Evolutionary conservation across 495 filamentous ascomycete species (phyloP), one percentile per base, ranked within the genome.

Genomic region (Penicillium atrosanguineum): DNA sequence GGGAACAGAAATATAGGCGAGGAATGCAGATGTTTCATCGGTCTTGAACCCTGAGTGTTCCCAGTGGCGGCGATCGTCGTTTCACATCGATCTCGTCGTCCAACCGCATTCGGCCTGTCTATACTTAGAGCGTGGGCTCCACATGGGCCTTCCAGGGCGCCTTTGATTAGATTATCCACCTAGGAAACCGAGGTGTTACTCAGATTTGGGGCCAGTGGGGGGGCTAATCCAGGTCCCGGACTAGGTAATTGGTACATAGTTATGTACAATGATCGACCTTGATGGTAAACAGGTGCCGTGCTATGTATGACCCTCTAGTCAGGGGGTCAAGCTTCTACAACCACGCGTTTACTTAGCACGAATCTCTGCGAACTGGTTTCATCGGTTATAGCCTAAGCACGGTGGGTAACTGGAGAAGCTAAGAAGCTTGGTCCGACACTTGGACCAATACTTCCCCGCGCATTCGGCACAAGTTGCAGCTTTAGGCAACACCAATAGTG

Each of bases 51-150:
- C 50, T 59, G 56, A 50, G 37, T 56, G 49, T 51, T 56, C 45
- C 45, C 42, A 40, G 53, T 50, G 40, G 57, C 44, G 53, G 36
- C 46, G 58, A 61, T 61, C 58, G 53, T 56, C 49, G 58, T 61
- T 61, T 61, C 58, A 61, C 38, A 52, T 52, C 52, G 54, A 57
- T 54, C 43, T 57, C 14, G 20, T 28, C 23, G 18, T 19, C 48
- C 53, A 53, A 51, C 59, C 59, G 59, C 47, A 54, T 57, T 54
- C 59, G 49, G 58, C 20, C 9, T 18, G 46, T 51, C 55, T 52
- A 45, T 55, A 49, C 52, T 39, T 55, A 44, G 46, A 19, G 15
- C 38, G 36, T 7, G 15, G 48, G 52, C n/a, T 48, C 51, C 51
- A 54, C 52, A 20, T 29, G 44, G 34, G 12, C 36, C 25, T 48